These are phyloP conservation scores for Massarina eburnea DNA, from an alignment of 2,329 filamentous ascomycete species.

Conservation along the genomic window DNA sequence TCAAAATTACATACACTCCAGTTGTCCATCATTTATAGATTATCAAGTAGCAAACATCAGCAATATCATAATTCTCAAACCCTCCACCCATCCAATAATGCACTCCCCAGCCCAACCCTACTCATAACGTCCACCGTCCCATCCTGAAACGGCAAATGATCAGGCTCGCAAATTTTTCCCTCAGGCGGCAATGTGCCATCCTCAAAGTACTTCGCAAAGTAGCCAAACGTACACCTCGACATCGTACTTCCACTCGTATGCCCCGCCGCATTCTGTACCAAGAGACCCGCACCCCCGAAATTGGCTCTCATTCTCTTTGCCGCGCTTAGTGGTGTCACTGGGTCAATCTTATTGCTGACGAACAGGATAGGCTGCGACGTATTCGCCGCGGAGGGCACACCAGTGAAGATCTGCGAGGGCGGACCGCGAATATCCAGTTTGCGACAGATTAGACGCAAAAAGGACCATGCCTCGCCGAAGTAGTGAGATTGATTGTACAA, in stretches of 20 bases:
- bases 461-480: background rate
- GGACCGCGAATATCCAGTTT: conserved; percentile 3
- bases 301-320: conserved; percentile 15
- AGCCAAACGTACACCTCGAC: conserved; percentile 13
- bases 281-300: conserved; percentile 14
- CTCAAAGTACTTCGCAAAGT: conserved; percentile 9
- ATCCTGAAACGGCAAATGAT: conserved; percentile 1
- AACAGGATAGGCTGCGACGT: conserved; percentile 16
- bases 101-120: too few relatives aligned
- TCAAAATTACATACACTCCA: too few relatives aligned
- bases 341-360: conserved; percentile 12
- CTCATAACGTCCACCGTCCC: background rate
- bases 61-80: too few relatives aligned
- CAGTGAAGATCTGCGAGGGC: background rate
- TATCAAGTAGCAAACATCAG: too few relatives aligned
- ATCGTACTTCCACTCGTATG: conserved; percentile 2
- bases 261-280: conserved; percentile 10
- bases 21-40: too few relatives aligned
- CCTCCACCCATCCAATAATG: too few relatives aligned
- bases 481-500: background rate
- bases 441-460: background rate
- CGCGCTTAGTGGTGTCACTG: conserved; percentile 11
- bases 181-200: conserved; percentile 1
- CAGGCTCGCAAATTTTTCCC: conserved; percentile 1
- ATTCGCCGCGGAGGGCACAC: conserved; percentile 4